Evolutionary conservation across 257 asterid genomes (phyloP).

Genomic region (Misopates orontium): DNA sequence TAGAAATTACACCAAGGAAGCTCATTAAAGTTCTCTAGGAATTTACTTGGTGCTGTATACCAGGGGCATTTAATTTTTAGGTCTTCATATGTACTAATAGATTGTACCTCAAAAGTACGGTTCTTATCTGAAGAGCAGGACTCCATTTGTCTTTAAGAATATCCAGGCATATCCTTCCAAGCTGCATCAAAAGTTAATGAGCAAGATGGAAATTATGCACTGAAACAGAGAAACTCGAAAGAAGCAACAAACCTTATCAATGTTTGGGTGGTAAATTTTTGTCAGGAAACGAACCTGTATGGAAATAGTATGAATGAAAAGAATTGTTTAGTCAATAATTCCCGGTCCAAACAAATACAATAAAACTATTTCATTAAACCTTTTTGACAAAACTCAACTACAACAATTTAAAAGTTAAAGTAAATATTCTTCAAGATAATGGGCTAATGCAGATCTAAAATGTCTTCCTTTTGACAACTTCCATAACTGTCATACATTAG

Average conservation of each 20-base stretch:
- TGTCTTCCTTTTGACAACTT: background rate
- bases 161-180: slow-evolving; percentile 81
- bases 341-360: background rate
- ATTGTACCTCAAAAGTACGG: slow-evolving; percentile 63
- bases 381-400: too few relatives aligned
- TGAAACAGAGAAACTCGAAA: background rate
- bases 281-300: slow-evolving; percentile 72
- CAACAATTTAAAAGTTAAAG: too few relatives aligned
- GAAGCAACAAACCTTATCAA: slow-evolving; percentile 56
- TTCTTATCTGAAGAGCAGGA: slow-evolving; percentile 81
- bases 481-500: background rate
- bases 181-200: slow-evolving; percentile 37
- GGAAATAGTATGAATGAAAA: background rate
- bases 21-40: too few relatives aligned
- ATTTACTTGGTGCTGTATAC: background rate
- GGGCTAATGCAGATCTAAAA: too few relatives aligned
- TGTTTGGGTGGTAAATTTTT: slow-evolving; percentile 75
- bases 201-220: slow-evolving; percentile 7
- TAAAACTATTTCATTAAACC: background rate
- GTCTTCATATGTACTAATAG: background rate
- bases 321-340: background rate
- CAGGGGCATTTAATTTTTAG: too few relatives aligned
- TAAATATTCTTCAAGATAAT: too few relatives aligned
- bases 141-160: slow-evolving; percentile 84
- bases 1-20: background rate